Evolutionary conservation across 768 basidiomycete genomes (phyloP).

Genomic region (Lactarius hatsudake): DNA sequence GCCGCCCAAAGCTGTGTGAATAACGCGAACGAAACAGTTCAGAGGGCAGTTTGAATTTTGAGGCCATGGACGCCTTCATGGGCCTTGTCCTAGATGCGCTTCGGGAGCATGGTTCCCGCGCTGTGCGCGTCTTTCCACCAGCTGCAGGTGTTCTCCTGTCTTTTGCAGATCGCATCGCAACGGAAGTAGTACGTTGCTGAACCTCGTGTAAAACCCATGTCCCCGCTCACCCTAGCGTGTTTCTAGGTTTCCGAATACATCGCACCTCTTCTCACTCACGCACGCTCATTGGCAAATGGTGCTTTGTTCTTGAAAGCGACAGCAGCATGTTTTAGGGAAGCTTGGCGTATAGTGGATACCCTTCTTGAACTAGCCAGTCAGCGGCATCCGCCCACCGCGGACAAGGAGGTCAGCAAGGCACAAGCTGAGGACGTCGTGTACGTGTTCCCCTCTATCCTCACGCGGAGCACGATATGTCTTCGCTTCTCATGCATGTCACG

Average conservation of each 20-base stretch:
- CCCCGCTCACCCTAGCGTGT: slow-evolving; percentile 7
- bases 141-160: slow-evolving; percentile 70
- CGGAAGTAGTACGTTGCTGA: slow-evolving; percentile 65
- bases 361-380: slow-evolving; percentile 54
- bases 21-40: slow-evolving; percentile 17
- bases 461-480: slow-evolving; percentile 7
- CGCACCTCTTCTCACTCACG: slow-evolving; percentile 67
- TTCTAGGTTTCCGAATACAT: slow-evolving; percentile 84
- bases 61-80: slow-evolving; percentile 93
- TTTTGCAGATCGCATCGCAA: slow-evolving; percentile 82
- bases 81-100: slow-evolving; percentile 60
- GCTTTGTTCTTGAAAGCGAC: slow-evolving; percentile 72
- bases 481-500: slow-evolving; percentile 2
- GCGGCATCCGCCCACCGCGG: slow-evolving; percentile 23
- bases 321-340: slow-evolving; percentile 86
- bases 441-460: slow-evolving; percentile 31
- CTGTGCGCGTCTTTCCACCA: slow-evolving; percentile 83
- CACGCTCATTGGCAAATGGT: slow-evolving; percentile 68
- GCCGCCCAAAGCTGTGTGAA: slow-evolving; percentile 5
- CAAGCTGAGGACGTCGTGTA: slow-evolving; percentile 84
- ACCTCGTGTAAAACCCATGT: slow-evolving; percentile 11
- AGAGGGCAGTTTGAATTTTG: slow-evolving; percentile 66
- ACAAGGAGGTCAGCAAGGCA: slow-evolving; percentile 44
- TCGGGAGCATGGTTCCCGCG: slow-evolving; percentile 71
- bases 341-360: slow-evolving; percentile 81